A percentile compares a stretch with the other conserved stretches of the same genome.
These are phyloP conservation scores for Candida silvicultrix DNA, from an alignment of 805 yeast genomes.

Conservation along the genomic window DNA sequence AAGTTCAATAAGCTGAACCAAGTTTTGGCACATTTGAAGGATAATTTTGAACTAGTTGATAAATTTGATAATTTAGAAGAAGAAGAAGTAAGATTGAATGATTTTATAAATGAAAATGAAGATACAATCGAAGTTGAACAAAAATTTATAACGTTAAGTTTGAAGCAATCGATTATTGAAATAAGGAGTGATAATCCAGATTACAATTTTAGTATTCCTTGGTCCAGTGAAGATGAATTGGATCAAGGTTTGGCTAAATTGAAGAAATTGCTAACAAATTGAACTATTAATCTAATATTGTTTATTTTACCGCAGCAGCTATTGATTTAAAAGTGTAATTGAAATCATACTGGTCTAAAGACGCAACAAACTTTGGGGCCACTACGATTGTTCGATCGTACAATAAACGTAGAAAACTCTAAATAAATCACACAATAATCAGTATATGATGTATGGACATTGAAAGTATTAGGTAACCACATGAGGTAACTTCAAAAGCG, in stretches of 20 bases:
- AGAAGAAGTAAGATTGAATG: conserved; percentile 6
- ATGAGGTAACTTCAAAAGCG: no score
- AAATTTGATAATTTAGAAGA: conserved; percentile 11
- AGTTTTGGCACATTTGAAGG: not conserved
- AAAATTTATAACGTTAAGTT: not conserved
- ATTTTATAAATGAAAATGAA: conserved; percentile 1
- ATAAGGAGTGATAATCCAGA: not conserved
- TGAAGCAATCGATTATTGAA: not conserved
- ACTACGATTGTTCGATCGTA: no score
- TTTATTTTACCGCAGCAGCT: no score
- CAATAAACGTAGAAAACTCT: no score
- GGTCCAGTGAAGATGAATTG: not conserved
- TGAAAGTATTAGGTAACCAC: no score
- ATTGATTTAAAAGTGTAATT: no score
- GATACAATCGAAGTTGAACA: not conserved
- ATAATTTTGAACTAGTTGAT: conserved; percentile 1
- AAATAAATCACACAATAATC: no score
- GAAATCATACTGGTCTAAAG: no score
- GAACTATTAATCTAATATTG: not conserved
- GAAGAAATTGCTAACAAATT: not conserved
- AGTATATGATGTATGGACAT: no score
- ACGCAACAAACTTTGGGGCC: no score
- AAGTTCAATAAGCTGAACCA: not conserved
- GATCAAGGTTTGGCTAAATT: not conserved
- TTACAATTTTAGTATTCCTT: not conserved